Percentiles rank a stretch among this genome's conserved stretches.
These are phyloP conservation scores for Volutella citrinella DNA, from an alignment of 2,329 filamentous ascomycete species.

Conservation along the genomic window DNA sequence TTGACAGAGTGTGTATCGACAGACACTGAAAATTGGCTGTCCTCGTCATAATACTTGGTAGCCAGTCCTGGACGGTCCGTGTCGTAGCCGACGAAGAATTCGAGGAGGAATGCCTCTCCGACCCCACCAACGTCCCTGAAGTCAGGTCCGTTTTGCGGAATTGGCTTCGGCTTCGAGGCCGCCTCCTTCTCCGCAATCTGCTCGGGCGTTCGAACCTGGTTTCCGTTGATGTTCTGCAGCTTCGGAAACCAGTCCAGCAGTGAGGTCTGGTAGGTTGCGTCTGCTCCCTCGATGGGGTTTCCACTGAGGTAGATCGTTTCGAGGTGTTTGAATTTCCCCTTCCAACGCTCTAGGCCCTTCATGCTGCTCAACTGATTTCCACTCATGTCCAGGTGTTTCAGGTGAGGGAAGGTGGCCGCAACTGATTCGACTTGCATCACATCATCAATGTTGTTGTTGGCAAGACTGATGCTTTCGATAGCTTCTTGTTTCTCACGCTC, in stretches of 20 bases:
- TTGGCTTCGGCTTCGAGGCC: slow-evolving; percentile 50
- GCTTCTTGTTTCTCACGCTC: slow-evolving; percentile 70
- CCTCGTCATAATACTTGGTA: slow-evolving; percentile 69
- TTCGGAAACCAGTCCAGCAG: slow-evolving; percentile 81
- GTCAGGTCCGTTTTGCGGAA: slow-evolving; percentile 62
- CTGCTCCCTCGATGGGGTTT: slow-evolving; percentile 67
- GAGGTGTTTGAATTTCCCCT: slow-evolving; percentile 71
- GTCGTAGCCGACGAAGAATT: slow-evolving; percentile 75
- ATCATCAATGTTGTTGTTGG: slow-evolving; percentile 73
- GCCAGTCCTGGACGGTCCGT: slow-evolving; percentile 62
- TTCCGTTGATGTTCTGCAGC: slow-evolving; percentile 72
- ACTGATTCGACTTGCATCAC: slow-evolving; percentile 71
- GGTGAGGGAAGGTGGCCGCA: slow-evolving; percentile 74
- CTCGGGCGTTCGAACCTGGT: slow-evolving; percentile 69
- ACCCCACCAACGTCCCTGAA: slow-evolving; percentile 74
- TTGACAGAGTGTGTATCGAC: slow-evolving; percentile 61
- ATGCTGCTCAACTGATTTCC: slow-evolving; percentile 73
- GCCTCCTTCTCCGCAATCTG: slow-evolving; percentile 58
- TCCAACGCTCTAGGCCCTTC: slow-evolving; percentile 70
- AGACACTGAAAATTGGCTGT: slow-evolving; percentile 72
- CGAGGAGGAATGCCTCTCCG: slow-evolving; percentile 70
- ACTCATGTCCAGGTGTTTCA: slow-evolving; percentile 86
- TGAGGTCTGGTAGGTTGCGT: slow-evolving; percentile 62
- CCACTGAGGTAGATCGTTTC: slow-evolving; percentile 76
- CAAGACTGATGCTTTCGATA: slow-evolving; percentile 78